Evolutionary conservation across 2,329 filamentous ascomycete species (phyloP), one percentile per base, ranked within the genome.

Genomic region (Pseudogymnoascus sp.): DNA sequence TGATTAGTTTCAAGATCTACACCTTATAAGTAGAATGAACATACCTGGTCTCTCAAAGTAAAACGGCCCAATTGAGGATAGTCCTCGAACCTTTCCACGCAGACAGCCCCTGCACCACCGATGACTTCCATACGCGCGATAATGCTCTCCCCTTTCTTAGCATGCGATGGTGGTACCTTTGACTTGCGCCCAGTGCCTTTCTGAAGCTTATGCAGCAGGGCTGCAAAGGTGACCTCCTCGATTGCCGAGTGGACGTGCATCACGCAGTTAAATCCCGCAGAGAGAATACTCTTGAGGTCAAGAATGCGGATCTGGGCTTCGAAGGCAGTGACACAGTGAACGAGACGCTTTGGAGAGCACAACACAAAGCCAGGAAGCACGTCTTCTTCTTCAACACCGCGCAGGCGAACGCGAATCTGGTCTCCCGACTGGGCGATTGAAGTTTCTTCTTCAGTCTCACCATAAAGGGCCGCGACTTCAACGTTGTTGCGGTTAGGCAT

Each of bases 231-330:
- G 64, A 99, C 91, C 77, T 99, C 95, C 80, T 99, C 95, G 66
- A 97, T 96, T 21, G 95, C 95, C 4, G 93, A 92, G 78, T 99
- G 95, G 21, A 99, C 91, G 79, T 99, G 95, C 69, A 99, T 81
- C 42, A 99, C 96, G 73, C 95, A 99, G 80, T 97, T 97, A 81
- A 96, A 99, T 62, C 95, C 95, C 19, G 93, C 91, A 8, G 89
- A 90, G 40, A 99, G 82, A 73, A 99, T 99, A 71, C 82, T 92
- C 85, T 96, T 97, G 68, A 99, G 82, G 68, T 99, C 95, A 61
- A 99, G 81, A 68, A 99, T 92, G 65, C 91, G 88, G 73, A 99
- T 96, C 79, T 99, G 96, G 2, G 95, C 96, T 78, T 99, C 96
- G 70, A 99, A 99, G 60, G 87, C 81, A 61, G 83, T 79, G 38